Conservation (phyloP, 768 basidiomycete genomes). For the Ephemerocybe angulata region DNA sequence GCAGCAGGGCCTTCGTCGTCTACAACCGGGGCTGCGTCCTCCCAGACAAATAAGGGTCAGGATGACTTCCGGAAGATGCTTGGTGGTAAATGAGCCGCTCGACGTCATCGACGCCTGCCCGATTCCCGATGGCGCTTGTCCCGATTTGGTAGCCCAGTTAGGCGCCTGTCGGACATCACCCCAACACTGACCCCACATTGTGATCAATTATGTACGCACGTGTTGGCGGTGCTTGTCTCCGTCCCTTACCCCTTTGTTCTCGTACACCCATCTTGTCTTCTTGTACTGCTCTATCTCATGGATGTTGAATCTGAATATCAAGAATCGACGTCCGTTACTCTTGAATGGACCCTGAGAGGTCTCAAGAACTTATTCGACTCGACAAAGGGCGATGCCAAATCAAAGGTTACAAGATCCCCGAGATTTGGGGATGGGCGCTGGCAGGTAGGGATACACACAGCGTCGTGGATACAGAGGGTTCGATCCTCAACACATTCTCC, state of each 20-base stretch:
- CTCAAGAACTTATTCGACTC: slow-evolving; percentile 73
- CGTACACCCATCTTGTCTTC: background rate
- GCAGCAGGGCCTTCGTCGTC: slow-evolving; percentile 20
- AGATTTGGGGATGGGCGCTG: slow-evolving; percentile 75
- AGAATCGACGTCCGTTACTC: slow-evolving; percentile 55
- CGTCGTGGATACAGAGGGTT: background rate
- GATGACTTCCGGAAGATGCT: slow-evolving; percentile 88
- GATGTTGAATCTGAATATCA: slow-evolving; percentile 34
- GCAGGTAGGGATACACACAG: slow-evolving; percentile 47
- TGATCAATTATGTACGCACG: background rate
- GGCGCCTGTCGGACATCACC: background rate
- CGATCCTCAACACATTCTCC: slow-evolving; percentile 6
- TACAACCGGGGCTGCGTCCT: too few relatives aligned
- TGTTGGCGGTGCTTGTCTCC: background rate
- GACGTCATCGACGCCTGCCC: background rate
- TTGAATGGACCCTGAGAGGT: slow-evolving; percentile 77
- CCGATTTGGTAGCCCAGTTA: slow-evolving; percentile 1
- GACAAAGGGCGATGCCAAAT: slow-evolving; percentile 75
- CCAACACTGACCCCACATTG: slow-evolving; percentile 7
- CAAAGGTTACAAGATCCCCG: slow-evolving; percentile 71
- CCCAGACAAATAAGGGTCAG: slow-evolving; percentile 58
- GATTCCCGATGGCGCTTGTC: background rate
- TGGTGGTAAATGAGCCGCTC: slow-evolving; percentile 8
- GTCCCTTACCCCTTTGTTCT: background rate
- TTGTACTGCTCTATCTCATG: slow-evolving; percentile 10